These are phyloP conservation scores for Brassica rapa DNA, from an alignment of 345 rosid species.

Conservation along the genomic window DNA sequence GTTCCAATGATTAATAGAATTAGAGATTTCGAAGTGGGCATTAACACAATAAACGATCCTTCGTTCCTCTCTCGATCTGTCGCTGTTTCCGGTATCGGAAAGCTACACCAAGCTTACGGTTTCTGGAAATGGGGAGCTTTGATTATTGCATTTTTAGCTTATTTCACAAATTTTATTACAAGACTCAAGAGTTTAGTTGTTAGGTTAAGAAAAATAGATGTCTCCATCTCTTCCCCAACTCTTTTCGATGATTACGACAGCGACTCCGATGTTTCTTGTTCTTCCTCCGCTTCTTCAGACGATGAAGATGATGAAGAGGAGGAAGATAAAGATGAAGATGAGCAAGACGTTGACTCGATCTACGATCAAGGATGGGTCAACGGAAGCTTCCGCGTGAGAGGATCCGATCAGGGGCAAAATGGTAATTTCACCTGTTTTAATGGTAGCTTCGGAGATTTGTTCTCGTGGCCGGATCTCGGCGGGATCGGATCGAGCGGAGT, in stretches of 20 bases:
- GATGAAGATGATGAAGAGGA: slow-evolving; percentile 31
- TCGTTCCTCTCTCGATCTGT: slow-evolving; percentile 48
- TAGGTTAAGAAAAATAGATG: slow-evolving; percentile 41
- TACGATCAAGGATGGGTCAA: slow-evolving; percentile 23
- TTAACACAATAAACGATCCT: slow-evolving; percentile 49
- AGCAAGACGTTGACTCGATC: slow-evolving; percentile 21
- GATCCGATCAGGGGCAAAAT: slow-evolving; percentile 40
- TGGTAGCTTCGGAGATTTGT: slow-evolving; percentile 52
- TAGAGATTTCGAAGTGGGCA: slow-evolving; percentile 53
- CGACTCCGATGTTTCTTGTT: slow-evolving; percentile 48
- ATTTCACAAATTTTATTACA: slow-evolving; percentile 53
- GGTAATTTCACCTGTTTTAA: slow-evolving; percentile 28
- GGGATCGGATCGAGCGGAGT: slow-evolving; percentile 40
- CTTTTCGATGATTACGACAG: slow-evolving; percentile 43
- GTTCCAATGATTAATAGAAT: slow-evolving; percentile 66
- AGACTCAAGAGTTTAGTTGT: slow-evolving; percentile 51
- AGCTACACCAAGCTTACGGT: slow-evolving; percentile 45
- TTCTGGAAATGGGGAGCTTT: slow-evolving; percentile 86
- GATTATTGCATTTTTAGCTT: slow-evolving; percentile 67
- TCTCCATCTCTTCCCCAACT: slow-evolving; percentile 28
- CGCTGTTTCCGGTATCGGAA: slow-evolving; percentile 45
- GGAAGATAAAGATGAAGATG: slow-evolving; percentile 7
- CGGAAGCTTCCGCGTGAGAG: slow-evolving; percentile 51
- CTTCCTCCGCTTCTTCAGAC: slow-evolving; percentile 39
- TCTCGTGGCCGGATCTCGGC: slow-evolving; percentile 43